Evolutionary conservation across 129 eudicot genomes (phyloP), one percentile per base, ranked within the genome.

Genomic region (Chrysanthemum makinoi): DNA sequence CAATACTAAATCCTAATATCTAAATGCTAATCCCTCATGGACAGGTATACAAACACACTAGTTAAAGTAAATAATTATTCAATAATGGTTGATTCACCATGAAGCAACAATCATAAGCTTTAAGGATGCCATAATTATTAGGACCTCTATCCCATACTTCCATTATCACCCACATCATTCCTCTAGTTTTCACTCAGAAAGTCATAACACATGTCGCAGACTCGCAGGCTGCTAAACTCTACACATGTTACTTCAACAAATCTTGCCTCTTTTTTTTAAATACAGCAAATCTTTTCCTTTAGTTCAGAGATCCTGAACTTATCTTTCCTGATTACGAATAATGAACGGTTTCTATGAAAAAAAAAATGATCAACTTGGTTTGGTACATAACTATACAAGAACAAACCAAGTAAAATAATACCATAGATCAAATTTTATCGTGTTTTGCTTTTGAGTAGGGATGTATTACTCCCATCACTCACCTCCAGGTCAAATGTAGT

Each of bases 51-150:
- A 69, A 69, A 22, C 48, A 69, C 75, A 76, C 58, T 50, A 49
- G 57, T 61, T 50, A 62, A 51, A 13, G 62, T 20, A 52, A 58
- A 69, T 69, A 48, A 69, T 69, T 61, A 49, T 69, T 39, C 65
- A 39, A 69, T 50, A 44, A 69, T 68, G 60, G 60, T 66, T 75
- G 60, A 17, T 75, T 67, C 68, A 54, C 52, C 67, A 58, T 48
- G 58, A 75, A 56, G 68, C 68, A 47, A 75, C 74, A 57, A 71
- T 55, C 68, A 64, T 78, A 52, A 78, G 55, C 77, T 71, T 78
- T 78, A 12, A 52, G 64, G 62, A 71, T 78, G 61, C 68, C 81
- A 77, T 54, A 50, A 77, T 65, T 63, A 58, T 7, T 54, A 35
- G 8, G 46, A 68, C 53, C 56, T 58, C 1, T 24, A 48, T 19